Conservation (phyloP, 169 alveolate genomes). For the Cryptosporidium viatorum region DNA sequence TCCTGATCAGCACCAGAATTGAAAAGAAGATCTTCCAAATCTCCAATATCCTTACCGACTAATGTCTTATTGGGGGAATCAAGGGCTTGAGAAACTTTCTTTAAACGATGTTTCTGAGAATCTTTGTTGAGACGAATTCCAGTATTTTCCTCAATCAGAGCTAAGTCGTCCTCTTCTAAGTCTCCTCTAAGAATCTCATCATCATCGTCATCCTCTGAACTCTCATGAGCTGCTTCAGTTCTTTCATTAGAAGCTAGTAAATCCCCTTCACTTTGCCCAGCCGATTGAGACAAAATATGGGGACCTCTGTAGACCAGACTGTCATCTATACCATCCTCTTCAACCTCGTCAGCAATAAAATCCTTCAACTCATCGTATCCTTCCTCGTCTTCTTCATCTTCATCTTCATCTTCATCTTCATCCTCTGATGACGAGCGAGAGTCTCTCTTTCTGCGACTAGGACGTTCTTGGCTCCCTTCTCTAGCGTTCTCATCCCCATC, state of each 20-base stretch:
- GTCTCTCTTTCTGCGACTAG: slow-evolving; percentile 18
- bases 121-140: slow-evolving; percentile 53
- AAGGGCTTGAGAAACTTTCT: slow-evolving; percentile 49
- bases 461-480: slow-evolving; percentile 3
- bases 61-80: slow-evolving; percentile 33
- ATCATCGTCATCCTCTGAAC: slow-evolving; percentile 65
- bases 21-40: slow-evolving; percentile 57
- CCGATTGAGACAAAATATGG: neutral
- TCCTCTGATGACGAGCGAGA: slow-evolving; percentile 17
- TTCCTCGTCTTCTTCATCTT: slow-evolving; percentile 13
- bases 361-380: slow-evolving; percentile 28
- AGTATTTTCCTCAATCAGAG: slow-evolving; percentile 61
- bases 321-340: slow-evolving; percentile 48
- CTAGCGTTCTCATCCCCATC: slow-evolving; percentile 25
- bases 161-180: slow-evolving; percentile 64
- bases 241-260: neutral
- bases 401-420: slow-evolving; percentile 17
- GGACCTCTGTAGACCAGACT: slow-evolving; percentile 8
- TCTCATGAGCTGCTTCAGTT: neutral
- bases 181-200: slow-evolving; percentile 66
- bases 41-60: slow-evolving; percentile 53
- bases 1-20: slow-evolving; percentile 13
- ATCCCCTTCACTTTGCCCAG: slow-evolving; percentile 3
- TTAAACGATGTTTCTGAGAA: slow-evolving; percentile 59
- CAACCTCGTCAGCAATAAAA: slow-evolving; percentile 49